Conservation (phyloP, 1,284 basidiomycete species). For the Tylopilus orsonianus region DNA sequence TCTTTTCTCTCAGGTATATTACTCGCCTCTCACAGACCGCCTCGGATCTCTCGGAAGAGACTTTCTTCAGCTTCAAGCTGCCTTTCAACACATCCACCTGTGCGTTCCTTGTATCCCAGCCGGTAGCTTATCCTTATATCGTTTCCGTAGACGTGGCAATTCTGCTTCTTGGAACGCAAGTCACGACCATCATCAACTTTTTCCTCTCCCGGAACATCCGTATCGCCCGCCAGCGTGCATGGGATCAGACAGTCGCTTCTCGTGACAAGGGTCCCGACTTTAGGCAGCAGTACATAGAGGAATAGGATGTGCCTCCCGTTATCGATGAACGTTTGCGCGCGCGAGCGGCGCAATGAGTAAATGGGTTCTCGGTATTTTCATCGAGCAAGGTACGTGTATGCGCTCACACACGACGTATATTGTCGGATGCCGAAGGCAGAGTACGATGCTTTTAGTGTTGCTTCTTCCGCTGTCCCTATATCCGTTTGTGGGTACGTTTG, state of each 20-base stretch:
- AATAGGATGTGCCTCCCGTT: slow-evolving; percentile 74
- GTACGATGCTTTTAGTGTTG: slow-evolving; percentile 46
- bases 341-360: slow-evolving; percentile 46
- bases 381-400: slow-evolving; percentile 46
- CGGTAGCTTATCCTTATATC: neutral
- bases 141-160: slow-evolving; percentile 64
- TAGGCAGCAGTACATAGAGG: slow-evolving; percentile 86
- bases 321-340: slow-evolving; percentile 33
- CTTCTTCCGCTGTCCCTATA: slow-evolving; percentile 69
- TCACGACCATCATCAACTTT: slow-evolving; percentile 72
- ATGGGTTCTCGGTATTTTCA: slow-evolving; percentile 49
- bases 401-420: neutral
- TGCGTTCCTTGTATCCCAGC: slow-evolving; percentile 34
- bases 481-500: slow-evolving; percentile 67
- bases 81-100: slow-evolving; percentile 71
- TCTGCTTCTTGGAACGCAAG: slow-evolving; percentile 69
- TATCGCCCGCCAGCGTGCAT: slow-evolving; percentile 75
- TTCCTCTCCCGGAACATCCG: slow-evolving; percentile 79
- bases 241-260: slow-evolving; percentile 76
- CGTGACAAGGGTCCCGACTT: slow-evolving; percentile 80
- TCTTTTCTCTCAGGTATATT: slow-evolving; percentile 16
- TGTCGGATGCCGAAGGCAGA: neutral
- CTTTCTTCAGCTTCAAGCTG: slow-evolving; percentile 59
- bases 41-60: slow-evolving; percentile 62
- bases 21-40: slow-evolving; percentile 34